Percentiles rank a stretch among this genome's conserved stretches.
phyloP scores from a whole-genome alignment of 2,329 filamentous ascomycete species.

The Xylariales sp. region DNA sequence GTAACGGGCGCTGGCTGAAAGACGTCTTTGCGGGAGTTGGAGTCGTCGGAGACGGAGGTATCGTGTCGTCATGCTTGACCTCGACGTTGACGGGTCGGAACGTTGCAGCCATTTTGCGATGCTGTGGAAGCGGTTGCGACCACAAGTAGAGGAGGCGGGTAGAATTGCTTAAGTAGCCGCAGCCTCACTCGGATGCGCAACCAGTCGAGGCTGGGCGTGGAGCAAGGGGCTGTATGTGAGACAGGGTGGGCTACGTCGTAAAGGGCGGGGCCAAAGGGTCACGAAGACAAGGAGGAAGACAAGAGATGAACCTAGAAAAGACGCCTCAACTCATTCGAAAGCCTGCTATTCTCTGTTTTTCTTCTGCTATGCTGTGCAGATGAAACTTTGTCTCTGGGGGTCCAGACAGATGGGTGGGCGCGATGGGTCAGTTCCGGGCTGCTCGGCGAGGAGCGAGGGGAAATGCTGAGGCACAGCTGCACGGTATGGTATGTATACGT shows the following conservation, averaged over 20 bases:
- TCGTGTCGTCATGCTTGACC: conserved; percentile 19
- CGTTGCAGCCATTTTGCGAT: conserved; percentile 37
- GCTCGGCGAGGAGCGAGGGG: too few relatives aligned
- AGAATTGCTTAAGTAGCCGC: conserved; percentile 1
- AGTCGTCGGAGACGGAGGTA: conserved; percentile 24
- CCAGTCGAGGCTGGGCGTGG: conserved; percentile 8
- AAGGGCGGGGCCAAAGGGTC: conserved; percentile 8
- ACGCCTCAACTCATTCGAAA: conserved; percentile 21
- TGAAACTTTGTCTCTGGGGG: too few relatives aligned
- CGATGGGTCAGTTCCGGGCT: too few relatives aligned
- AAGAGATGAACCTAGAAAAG: conserved; percentile 12
- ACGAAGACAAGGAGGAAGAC: conserved; percentile 5
- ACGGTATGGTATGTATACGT: too few relatives aligned
- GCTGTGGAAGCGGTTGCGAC: background rate
- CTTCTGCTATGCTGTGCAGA: background rate
- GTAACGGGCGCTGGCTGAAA: conserved; percentile 50
- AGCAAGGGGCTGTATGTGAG: conserved; percentile 11
- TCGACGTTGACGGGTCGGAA: conserved; percentile 43
- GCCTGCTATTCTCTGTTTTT: conserved; percentile 1
- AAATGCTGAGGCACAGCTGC: too few relatives aligned
- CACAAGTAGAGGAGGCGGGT: conserved; percentile 2
- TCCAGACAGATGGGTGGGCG: too few relatives aligned
- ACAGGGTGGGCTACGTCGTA: conserved; percentile 11
- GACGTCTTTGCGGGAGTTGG: conserved; percentile 61
- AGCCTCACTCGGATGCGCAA: background rate